Evolutionary conservation across 345 rosid species (phyloP).

Genomic region (Brassica carinata): DNA sequence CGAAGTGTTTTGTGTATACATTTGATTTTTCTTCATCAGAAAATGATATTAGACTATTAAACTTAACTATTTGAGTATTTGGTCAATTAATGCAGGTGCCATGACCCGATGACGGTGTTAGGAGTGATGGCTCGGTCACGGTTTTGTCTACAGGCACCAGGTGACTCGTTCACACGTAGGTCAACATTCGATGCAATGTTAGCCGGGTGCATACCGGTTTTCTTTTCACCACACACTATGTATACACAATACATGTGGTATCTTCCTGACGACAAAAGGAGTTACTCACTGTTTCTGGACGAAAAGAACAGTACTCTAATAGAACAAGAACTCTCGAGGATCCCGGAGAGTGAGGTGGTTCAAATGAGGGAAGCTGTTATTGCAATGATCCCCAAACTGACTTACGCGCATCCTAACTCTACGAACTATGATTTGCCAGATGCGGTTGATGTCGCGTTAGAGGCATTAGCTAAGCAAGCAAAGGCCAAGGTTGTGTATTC

Average conservation of each 20-base stretch:
- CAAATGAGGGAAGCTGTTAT: conserved; percentile 16
- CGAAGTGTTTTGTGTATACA: background rate
- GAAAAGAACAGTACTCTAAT: conserved; percentile 16
- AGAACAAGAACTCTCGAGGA: conserved; percentile 26
- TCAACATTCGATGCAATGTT: conserved; percentile 59
- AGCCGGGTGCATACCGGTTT: conserved; percentile 60
- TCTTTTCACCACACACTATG: conserved; percentile 54
- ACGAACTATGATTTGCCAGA: conserved; percentile 25
- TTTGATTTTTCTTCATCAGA: background rate
- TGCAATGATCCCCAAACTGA: conserved; percentile 21
- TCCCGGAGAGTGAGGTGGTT: conserved; percentile 24
- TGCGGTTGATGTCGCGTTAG: conserved; percentile 34
- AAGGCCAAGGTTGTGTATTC: background rate
- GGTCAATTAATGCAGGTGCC: conserved; percentile 21
- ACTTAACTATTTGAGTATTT: background rate
- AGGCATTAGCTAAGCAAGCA: conserved; percentile 18
- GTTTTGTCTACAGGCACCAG: conserved; percentile 53
- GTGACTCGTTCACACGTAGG: conserved; percentile 58
- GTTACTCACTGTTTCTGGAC: conserved; percentile 49
- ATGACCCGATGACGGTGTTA: conserved; percentile 25
- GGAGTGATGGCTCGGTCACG: conserved; percentile 35
- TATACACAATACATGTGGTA: conserved; percentile 57
- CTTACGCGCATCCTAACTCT: conserved; percentile 30
- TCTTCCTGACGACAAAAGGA: conserved; percentile 43
- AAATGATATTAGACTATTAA: background rate